A percentile compares a stretch with the other conserved stretches of the same genome.
These are phyloP conservation scores for Phyllosticta paracitricarpa DNA, from an alignment of 2,329 filamentous ascomycete genomes.

Conservation along the genomic window DNA sequence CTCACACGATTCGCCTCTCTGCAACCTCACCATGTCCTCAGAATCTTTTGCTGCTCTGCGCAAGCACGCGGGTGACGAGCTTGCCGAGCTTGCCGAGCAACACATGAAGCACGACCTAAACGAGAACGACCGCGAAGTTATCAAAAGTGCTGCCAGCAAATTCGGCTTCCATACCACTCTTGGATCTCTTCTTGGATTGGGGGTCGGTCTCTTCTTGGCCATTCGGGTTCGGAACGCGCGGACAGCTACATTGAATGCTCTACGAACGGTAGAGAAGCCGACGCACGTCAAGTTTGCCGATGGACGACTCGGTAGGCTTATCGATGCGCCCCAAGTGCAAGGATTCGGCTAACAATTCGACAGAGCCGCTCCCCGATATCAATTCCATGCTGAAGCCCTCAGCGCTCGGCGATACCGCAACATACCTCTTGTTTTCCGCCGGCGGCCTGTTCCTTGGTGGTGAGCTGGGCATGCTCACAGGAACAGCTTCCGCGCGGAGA, in stretches of 20 bases:
- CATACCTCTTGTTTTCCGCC: conserved; percentile 52
- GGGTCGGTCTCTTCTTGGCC: conserved; percentile 48
- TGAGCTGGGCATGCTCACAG: conserved; percentile 51
- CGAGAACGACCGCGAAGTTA: conserved; percentile 48
- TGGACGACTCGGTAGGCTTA: conserved; percentile 43
- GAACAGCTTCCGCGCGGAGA: conserved; percentile 44
- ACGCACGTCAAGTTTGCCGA: conserved; percentile 52
- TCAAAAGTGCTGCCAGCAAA: conserved; percentile 46
- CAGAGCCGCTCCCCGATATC: conserved; percentile 53
- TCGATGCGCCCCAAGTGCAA: neutral
- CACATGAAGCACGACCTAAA: conserved; percentile 49
- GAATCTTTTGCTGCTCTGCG: conserved; percentile 41
- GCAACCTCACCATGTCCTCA: conserved; percentile 27
- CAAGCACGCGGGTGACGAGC: conserved; percentile 38
- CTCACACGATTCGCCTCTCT: neutral
- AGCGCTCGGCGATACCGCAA: conserved; percentile 48
- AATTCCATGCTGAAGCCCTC: conserved; percentile 48
- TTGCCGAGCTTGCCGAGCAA: conserved; percentile 45
- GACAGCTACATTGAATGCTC: conserved; percentile 49
- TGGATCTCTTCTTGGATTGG: conserved; percentile 51
- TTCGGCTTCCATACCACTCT: conserved; percentile 46
- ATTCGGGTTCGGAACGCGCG: conserved; percentile 47
- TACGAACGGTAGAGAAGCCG: conserved; percentile 52
- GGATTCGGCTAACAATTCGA: neutral
- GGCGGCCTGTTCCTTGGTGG: conserved; percentile 56